Conservation (phyloP, 768 basidiomycete genomes). For the Tylopilus sp. region DNA sequence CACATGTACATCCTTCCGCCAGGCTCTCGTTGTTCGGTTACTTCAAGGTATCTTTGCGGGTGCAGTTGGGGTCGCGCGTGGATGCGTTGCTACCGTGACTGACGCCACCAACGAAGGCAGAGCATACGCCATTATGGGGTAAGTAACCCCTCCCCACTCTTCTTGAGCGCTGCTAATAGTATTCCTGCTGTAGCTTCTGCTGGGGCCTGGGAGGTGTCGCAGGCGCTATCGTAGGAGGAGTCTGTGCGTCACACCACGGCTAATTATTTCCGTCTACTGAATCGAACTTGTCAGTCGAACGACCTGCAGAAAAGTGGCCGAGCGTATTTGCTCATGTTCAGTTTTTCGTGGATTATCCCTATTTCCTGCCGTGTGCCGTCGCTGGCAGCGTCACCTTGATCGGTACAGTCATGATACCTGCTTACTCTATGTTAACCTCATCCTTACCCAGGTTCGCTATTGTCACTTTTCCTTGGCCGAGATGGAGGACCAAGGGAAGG, state of each 20-base stretch:
- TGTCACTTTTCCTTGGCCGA: constrained; percentile 83
- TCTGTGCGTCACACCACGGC: constrained; percentile 49
- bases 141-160: background rate
- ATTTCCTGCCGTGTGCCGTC: constrained; percentile 81
- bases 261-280: background rate
- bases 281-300: constrained; percentile 56
- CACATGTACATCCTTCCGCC: constrained; percentile 66
- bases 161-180: constrained; percentile 1
- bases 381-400: constrained; percentile 73
- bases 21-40: constrained; percentile 84
- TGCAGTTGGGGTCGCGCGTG: constrained; percentile 91
- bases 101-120: constrained; percentile 91
- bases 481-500: constrained; percentile 91
- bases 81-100: constrained; percentile 81
- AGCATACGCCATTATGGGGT: constrained; percentile 93
- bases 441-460: constrained; percentile 60
- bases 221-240: constrained; percentile 82
- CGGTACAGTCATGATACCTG: constrained; percentile 39
- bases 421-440: background rate
- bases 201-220: constrained; percentile 97
- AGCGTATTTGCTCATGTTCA: constrained; percentile 58
- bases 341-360: constrained; percentile 80
- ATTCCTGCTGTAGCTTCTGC: constrained; percentile 56
- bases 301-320: constrained; percentile 86
- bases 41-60: constrained; percentile 92